Conservation (phyloP, 2,329 filamentous ascomycete genomes). For the Fusarium dimerum region DNA sequence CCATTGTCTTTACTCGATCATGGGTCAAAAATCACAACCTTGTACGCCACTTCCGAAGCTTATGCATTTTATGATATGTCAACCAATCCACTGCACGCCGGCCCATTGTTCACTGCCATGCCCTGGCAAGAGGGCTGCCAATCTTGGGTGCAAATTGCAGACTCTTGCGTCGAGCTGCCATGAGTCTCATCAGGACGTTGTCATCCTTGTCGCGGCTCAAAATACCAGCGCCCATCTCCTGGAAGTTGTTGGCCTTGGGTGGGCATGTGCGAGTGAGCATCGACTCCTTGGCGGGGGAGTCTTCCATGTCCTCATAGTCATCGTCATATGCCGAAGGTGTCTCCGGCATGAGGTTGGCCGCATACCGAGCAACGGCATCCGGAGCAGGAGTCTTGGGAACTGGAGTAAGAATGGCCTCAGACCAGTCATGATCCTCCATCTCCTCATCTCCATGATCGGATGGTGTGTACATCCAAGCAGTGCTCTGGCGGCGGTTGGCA, state of each 20-base stretch:
- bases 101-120: conserved; percentile 43
- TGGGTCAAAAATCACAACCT: conserved; percentile 9
- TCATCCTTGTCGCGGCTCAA: conserved; percentile 55
- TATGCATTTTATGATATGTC: conserved; percentile 18
- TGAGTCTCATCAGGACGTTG: conserved; percentile 61
- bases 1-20: neutral
- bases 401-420: conserved; percentile 51
- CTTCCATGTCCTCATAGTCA: conserved; percentile 25
- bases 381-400: conserved; percentile 61
- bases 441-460: conserved; percentile 46
- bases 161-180: conserved; percentile 75
- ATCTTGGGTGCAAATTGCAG: conserved; percentile 76
- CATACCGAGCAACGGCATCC: conserved; percentile 54
- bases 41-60: conserved; percentile 15
- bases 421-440: conserved; percentile 43
- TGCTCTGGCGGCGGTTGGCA: conserved; percentile 54
- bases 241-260: conserved; percentile 45
- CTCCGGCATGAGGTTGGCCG: conserved; percentile 48
- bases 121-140: conserved; percentile 67
- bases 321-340: conserved; percentile 42
- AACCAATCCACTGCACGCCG: conserved; percentile 8
- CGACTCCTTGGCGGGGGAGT: conserved; percentile 36
- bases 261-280: conserved; percentile 57
- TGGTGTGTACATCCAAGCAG: conserved; percentile 56
- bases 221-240: conserved; percentile 45